These are phyloP conservation scores for Agarophyton chilense DNA, from an alignment of 23 red algal species.

Conservation along the genomic window DNA sequence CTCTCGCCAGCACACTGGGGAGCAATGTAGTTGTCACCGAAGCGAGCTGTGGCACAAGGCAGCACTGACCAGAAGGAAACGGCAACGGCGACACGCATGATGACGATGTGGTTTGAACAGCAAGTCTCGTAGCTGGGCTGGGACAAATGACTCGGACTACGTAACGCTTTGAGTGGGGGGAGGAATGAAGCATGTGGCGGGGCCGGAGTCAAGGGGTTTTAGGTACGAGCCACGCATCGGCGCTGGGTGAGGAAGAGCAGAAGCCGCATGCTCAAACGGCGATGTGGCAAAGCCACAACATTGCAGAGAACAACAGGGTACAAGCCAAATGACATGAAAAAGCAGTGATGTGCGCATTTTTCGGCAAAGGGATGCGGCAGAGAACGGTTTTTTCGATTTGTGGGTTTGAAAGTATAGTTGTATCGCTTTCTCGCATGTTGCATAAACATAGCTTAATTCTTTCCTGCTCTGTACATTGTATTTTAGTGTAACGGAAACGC, in stretches of 20 bases:
- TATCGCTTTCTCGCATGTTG: too few relatives aligned
- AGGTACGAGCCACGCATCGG: not conserved
- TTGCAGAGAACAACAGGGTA: too few relatives aligned
- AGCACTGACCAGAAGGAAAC: not conserved
- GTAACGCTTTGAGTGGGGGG: not conserved
- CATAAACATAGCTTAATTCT: too few relatives aligned
- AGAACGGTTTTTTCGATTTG: too few relatives aligned
- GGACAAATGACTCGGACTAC: not conserved
- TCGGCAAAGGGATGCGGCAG: too few relatives aligned
- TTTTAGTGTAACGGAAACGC: too few relatives aligned
- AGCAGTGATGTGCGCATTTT: too few relatives aligned
- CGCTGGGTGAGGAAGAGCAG: not conserved
- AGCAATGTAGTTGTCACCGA: constrained; percentile 46
- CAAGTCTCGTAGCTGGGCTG: too few relatives aligned
- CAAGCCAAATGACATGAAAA: too few relatives aligned
- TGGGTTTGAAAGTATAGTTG: too few relatives aligned
- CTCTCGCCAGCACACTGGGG: constrained; percentile 28
- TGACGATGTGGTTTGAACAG: too few relatives aligned
- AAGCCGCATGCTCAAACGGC: not conserved
- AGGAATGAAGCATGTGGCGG: not conserved
- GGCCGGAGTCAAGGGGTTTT: not conserved
- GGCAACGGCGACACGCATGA: not conserved
- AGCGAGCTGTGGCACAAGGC: not conserved
- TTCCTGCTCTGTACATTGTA: too few relatives aligned
- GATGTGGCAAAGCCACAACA: not conserved